Evolutionary conservation across 1,284 basidiomycete genomes (phyloP), one percentile per base, ranked within the genome.

Genomic region (Boletus smithii): DNA sequence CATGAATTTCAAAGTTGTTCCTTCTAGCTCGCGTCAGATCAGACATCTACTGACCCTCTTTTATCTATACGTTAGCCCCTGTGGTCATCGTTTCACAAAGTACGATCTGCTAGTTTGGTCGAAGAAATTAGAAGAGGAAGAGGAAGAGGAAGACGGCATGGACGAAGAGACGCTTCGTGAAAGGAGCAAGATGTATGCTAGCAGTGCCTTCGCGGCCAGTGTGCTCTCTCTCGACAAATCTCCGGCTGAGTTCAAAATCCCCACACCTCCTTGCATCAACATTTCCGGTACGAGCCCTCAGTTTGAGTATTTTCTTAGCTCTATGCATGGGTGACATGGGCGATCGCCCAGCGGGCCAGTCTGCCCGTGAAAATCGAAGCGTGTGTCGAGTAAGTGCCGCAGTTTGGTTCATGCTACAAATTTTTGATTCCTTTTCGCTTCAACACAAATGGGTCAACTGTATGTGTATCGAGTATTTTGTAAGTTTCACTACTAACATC

Each of bases 321-420:
- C n/a, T n/a, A 51, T 30, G 50, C 49, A 14, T 51, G 50, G 49
- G 49, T 46, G 42, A 42, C 27, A 10, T 51, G 42, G 48, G 42
- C 33, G 6, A 41, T 52, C 13, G 49, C 49, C 9, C 49, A 51
- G 31, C 35, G 43, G 31, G 49, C 39, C n/a, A 42, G 10, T 22
- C n/a, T 47, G 0, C 49, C 49, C 4, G 5, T 47, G 17, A 52
- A 51, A n/a, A 38, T 52, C 5, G 35, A 42, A 34, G 39, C 49
- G 2, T 52, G 50, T 14, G 18, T 51, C 5, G 50, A 51, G 50
- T 52, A 16, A 22, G 50, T 34, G 10, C 30, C 6, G 4, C 18
- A 1, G 5, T 40, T 23, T 6, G 5, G 18, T 5, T 38, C 23
- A 8, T 1, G 7, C 5, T 22, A 14, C 20, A 23, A 20, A 8